Evolutionary conservation across 2,329 filamentous ascomycete species (phyloP), one percentile per base, ranked within the genome.

Genomic region (Aspergillus texensis): DNA sequence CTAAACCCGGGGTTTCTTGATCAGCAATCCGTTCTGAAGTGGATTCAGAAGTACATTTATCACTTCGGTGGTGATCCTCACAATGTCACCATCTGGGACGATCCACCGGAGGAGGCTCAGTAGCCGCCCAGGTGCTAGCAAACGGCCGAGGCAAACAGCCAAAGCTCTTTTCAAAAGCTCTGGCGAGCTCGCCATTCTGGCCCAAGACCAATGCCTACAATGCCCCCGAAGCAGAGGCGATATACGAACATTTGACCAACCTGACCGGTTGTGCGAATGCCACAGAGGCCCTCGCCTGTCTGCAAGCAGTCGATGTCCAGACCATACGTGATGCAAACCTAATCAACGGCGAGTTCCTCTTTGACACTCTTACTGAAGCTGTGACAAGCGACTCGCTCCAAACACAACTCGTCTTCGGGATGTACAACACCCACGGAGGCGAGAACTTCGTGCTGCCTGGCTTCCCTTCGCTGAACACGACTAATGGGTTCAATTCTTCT

Each of bases 351-450:
- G 70, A 63, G 0, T 88, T 89, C 68, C 75, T 89, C 53, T 76
- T 70, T 1, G 72, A 79, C 61, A 77, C 78, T 21, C 76, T 89
- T 2, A 84, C 81, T 3, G 66, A 79, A 1, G 82, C 81, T 0
- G 76, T 82, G 0, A 65, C 68, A 0, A 72, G 69, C 4, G 74
- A 76, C 0, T 57, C 67, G 4, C 73, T 86, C 10, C 82, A 85
- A 58, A 80, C 80, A 2, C 78, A 84, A 2, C 71, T 76, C 10
- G 80, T 82, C 0, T 84, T 84, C 65, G 80, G 81, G n/a, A 85
- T 84, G 79, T 89, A 88, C 72, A 89, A 89, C 71, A 81, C 83
- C 0, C 84, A 88, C 69, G 87, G 89, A 73, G 87, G 88, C 26
- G 83, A 89, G 71, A 87, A 86, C 65, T 89, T 90, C 68, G 77